phyloP scores from a whole-genome alignment of 2,329 filamentous ascomycete genomes.

The Colletotrichum chrysophilum region DNA sequence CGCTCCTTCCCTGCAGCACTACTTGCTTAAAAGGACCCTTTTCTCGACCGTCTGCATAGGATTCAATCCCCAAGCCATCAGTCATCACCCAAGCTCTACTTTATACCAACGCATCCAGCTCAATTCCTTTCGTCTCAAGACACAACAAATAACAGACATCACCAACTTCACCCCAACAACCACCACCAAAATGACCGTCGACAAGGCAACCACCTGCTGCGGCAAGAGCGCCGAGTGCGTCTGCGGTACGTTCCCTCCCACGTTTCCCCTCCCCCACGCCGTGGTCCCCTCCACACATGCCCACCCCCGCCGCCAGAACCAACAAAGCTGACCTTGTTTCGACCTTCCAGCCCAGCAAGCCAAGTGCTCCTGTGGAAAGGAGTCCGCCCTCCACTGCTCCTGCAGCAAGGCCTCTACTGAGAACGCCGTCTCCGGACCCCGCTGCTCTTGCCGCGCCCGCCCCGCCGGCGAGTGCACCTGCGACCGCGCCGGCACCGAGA shows the following conservation, averaged over 20 bases:
- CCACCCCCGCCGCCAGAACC: not conserved
- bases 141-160: not conserved
- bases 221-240: constrained; percentile 58
- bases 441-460: constrained; percentile 84
- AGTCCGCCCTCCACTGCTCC: constrained; percentile 84
- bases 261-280: not conserved
- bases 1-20: constrained; percentile 11
- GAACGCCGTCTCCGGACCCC: constrained; percentile 74
- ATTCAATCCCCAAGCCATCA: not conserved
- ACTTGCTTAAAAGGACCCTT: constrained; percentile 16
- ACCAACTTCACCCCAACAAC: not conserved
- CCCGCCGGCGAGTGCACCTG: constrained; percentile 84
- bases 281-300: not conserved
- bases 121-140: not conserved
- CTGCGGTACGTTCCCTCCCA: constrained; percentile 55
- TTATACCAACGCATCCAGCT: not conserved
- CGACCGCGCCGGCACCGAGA: constrained; percentile 74
- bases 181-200: constrained; percentile 34
- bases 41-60: not conserved
- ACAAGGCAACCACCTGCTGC: constrained; percentile 59
- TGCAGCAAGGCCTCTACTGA: constrained; percentile 79
- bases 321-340: not conserved
- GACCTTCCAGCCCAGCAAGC: constrained; percentile 60
- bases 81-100: not conserved
- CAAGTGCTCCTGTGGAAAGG: constrained; percentile 88